A percentile compares a stretch with the other conserved stretches of the same genome.
phyloP scores from a whole-genome alignment of 1,139 yeast genomes.

The Hyphopichia fennica region DNA sequence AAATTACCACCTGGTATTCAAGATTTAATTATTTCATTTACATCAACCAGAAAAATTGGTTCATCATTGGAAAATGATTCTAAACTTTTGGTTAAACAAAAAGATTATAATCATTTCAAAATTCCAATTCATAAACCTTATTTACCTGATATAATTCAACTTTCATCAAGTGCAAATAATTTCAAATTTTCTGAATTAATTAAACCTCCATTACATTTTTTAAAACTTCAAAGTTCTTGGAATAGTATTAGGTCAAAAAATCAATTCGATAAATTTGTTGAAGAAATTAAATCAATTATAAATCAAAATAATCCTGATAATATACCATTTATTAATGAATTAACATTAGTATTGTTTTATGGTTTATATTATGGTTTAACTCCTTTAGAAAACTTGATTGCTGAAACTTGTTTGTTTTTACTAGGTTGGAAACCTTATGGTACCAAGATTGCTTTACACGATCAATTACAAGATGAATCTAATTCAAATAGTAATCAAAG shows the following conservation, averaged over 20 bases:
- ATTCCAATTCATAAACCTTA: constrained; percentile 40
- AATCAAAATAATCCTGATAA: constrained; percentile 23
- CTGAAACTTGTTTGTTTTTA: constrained; percentile 40
- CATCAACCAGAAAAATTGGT: constrained; percentile 37
- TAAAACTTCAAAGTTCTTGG: constrained; percentile 47
- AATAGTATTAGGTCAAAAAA: constrained; percentile 46
- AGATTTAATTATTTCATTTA: constrained; percentile 56
- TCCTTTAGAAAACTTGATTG: constrained; percentile 48
- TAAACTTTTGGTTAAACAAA: constrained; percentile 25
- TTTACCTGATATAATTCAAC: constrained; percentile 34
- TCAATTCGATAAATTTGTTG: constrained; percentile 34
- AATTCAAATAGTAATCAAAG: background rate
- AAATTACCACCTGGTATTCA: constrained; percentile 73
- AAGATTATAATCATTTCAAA: constrained; percentile 28
- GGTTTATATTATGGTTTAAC: constrained; percentile 61
- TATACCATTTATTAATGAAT: constrained; percentile 26
- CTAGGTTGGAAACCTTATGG: constrained; percentile 48
- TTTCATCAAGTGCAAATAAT: constrained; percentile 10
- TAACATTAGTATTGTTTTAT: constrained; percentile 53
- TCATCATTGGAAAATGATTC: constrained; percentile 15
- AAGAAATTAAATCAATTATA: constrained; percentile 28
- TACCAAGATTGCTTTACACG: constrained; percentile 9
- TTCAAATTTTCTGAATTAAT: constrained; percentile 10
- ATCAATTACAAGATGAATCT: background rate
- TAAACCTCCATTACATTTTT: constrained; percentile 38